Evolutionary conservation across 2,329 filamentous ascomycete species (phyloP).

Genomic region (Cercospora zeina): DNA sequence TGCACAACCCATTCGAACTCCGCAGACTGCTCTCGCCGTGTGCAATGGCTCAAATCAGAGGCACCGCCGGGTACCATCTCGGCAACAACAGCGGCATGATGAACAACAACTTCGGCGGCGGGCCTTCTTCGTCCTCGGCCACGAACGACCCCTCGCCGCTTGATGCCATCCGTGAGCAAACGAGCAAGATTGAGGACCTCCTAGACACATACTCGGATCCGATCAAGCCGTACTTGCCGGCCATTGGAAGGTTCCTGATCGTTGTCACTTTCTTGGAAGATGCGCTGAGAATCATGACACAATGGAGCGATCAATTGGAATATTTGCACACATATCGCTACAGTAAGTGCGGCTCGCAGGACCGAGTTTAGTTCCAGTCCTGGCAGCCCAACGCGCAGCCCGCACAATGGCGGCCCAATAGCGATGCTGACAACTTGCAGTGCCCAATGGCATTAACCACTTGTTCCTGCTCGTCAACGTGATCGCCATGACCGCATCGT

Average conservation of each 20-base stretch:
- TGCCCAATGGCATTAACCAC: constrained; percentile 85
- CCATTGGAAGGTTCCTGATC: constrained; percentile 94
- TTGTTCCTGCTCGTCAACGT: constrained; percentile 90
- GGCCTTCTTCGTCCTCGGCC: constrained; percentile 53
- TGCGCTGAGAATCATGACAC: constrained; percentile 90
- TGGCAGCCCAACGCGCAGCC: not conserved
- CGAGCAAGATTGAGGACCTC: constrained; percentile 96
- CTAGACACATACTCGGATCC: constrained; percentile 86
- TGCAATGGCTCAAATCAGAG: constrained; percentile 60
- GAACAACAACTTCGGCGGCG: constrained; percentile 28
- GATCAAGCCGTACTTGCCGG: constrained; percentile 94
- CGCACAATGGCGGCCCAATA: not conserved
- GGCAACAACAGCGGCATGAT: constrained; percentile 63
- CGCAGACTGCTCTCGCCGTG: constrained; percentile 4
- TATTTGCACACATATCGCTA: constrained; percentile 91
- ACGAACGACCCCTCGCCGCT: constrained; percentile 72
- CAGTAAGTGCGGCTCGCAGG: constrained; percentile 63
- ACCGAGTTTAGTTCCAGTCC: not conserved
- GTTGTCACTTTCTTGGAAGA: constrained; percentile 98
- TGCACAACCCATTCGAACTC: not conserved
- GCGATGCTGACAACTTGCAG: constrained; percentile 51
- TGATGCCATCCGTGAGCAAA: constrained; percentile 88
- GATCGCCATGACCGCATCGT: constrained; percentile 72
- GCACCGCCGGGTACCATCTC: constrained; percentile 77
- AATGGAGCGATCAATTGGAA: constrained; percentile 92